Conservation (phyloP, 169 alveolate species). For the Eimeria nieschulzi region DNA sequence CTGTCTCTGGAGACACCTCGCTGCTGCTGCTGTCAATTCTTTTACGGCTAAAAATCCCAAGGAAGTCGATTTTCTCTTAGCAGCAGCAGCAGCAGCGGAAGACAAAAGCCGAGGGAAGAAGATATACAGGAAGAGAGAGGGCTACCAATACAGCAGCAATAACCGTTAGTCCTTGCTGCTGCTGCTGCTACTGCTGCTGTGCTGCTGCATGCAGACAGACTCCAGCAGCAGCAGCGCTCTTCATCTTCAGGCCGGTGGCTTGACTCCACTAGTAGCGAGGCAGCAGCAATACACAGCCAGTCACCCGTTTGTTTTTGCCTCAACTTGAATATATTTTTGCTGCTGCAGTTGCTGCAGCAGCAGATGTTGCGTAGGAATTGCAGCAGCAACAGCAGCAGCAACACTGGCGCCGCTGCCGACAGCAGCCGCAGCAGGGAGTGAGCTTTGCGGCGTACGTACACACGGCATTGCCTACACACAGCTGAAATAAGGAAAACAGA, state of each 20-base stretch:
- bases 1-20: not conserved
- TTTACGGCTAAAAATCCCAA: too few species aligned
- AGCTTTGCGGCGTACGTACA: not conserved
- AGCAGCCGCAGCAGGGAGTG: not conserved
- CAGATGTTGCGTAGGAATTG: not conserved
- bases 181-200: slow-evolving; percentile 33
- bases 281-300: too few species aligned
- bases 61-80: too few species aligned
- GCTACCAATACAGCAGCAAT: not conserved
- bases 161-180: not conserved
- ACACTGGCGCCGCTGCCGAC: slow-evolving; percentile 9
- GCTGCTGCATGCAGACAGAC: slow-evolving; percentile 9
- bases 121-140: not conserved
- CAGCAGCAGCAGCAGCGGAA: not conserved
- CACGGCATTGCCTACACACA: not conserved
- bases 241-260: too few species aligned
- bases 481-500: not conserved
- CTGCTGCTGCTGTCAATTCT: slow-evolving; percentile 18
- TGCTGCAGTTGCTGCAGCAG: slow-evolving; percentile 11
- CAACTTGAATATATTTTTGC: not conserved
- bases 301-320: too few species aligned
- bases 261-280: too few species aligned
- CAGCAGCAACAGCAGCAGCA: not conserved
- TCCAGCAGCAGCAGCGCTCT: not conserved
- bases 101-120: not conserved